These are phyloP conservation scores for Boletus semigastroideus DNA, from an alignment of 1,284 basidiomycete genomes.

Conservation along the genomic window DNA sequence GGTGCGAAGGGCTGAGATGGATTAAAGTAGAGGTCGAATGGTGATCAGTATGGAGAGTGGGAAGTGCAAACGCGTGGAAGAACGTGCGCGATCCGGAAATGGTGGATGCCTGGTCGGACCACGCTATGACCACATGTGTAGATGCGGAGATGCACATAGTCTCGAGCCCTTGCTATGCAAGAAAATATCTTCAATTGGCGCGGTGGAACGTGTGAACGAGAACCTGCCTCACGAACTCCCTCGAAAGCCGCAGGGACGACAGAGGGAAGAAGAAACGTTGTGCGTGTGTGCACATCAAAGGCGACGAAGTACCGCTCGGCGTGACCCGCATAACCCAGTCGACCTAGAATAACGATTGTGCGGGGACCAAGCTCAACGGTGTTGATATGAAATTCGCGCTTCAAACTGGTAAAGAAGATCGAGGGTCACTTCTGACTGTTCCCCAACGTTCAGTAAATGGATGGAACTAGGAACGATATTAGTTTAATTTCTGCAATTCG, in stretches of 20 bases:
- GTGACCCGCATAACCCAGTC: neutral
- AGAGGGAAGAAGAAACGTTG: neutral
- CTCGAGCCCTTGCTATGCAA: no score
- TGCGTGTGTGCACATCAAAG: conserved; percentile 14
- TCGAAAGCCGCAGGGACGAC: neutral
- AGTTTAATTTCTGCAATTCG: neutral
- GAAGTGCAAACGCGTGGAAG: no score
- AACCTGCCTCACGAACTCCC: neutral
- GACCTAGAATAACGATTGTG: conserved; percentile 7
- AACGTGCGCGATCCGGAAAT: no score
- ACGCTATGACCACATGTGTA: no score
- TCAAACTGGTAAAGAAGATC: conserved; percentile 19
- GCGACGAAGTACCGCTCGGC: conserved; percentile 3
- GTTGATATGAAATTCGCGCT: neutral
- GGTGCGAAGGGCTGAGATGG: conserved; percentile 15
- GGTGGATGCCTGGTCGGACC: no score
- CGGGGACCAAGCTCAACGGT: conserved; percentile 17
- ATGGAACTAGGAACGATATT: conserved; percentile 4
- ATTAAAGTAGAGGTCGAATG: neutral
- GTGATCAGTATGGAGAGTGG: no score
- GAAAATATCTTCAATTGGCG: no score
- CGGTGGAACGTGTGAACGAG: neutral
- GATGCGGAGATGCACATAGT: no score
- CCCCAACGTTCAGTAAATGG: neutral
- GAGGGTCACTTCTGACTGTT: conserved; percentile 1